Percentiles rank a stretch among this genome's conserved stretches.
These are phyloP conservation scores for Phytophthora palmivora DNA, from an alignment of 352 stramenopile species.

Conservation along the genomic window DNA sequence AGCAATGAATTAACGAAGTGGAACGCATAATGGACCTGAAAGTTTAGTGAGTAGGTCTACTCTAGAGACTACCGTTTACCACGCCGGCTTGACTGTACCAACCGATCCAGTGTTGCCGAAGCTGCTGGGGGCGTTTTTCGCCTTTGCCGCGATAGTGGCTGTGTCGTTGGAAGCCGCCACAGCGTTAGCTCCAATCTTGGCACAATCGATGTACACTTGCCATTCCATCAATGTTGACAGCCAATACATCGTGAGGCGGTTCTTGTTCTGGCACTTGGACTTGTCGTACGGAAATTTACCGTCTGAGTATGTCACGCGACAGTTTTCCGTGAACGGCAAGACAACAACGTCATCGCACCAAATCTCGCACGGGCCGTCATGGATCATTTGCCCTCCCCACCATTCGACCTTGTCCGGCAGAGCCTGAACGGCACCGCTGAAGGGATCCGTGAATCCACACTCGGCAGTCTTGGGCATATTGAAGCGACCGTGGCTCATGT, in stretches of 20 bases:
- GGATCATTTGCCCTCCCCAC: constrained; percentile 40
- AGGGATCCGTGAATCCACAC: constrained; percentile 40
- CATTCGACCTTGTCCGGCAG: constrained; percentile 40
- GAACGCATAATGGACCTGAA: too few species aligned
- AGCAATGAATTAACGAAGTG: too few species aligned
- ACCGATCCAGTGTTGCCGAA: too few species aligned
- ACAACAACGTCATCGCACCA: constrained; percentile 56
- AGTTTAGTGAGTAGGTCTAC: too few species aligned
- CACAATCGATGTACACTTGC: constrained; percentile 32
- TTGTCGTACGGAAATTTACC: too few species aligned
- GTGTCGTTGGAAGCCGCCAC: too few species aligned
- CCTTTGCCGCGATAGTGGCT: too few species aligned
- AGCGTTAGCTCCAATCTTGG: constrained; percentile 35
- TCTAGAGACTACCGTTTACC: too few species aligned
- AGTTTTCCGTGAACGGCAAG: constrained; percentile 44
- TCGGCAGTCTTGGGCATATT: constrained; percentile 34
- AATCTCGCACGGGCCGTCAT: constrained; percentile 50
- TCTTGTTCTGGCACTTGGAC: constrained; percentile 39
- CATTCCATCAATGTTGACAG: constrained; percentile 37
- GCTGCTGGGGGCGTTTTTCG: too few species aligned
- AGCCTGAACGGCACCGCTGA: constrained; percentile 21
- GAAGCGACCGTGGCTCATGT: constrained; percentile 21
- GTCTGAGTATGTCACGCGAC: constrained; percentile 38
- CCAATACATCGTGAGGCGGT: constrained; percentile 46
- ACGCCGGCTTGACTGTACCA: too few species aligned